phyloP scores from a whole-genome alignment of 805 yeast species.

The Ogataea pilisensis region DNA sequence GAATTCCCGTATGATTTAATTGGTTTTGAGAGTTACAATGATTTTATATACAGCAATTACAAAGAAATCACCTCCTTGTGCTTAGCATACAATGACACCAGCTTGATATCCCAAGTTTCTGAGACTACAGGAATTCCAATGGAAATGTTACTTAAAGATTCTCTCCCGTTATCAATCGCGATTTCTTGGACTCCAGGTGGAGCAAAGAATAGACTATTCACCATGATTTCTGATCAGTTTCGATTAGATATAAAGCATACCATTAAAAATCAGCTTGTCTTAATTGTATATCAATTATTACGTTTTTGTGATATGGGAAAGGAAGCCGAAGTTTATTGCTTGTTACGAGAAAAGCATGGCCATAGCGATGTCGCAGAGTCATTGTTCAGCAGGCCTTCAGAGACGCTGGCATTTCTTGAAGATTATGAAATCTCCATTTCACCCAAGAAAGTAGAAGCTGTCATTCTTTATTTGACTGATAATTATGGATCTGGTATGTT shows the following conservation, averaged over 20 bases:
- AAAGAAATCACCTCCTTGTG: conserved; percentile 38
- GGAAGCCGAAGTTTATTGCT: conserved; percentile 13
- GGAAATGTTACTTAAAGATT: conserved; percentile 17
- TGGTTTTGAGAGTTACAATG: conserved; percentile 29
- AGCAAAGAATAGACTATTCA: conserved; percentile 24
- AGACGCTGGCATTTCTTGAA: conserved; percentile 6
- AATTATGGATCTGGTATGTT: conserved; percentile 13
- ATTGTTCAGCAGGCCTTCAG: not conserved
- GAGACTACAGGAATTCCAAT: conserved; percentile 4
- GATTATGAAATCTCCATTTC: conserved; percentile 17
- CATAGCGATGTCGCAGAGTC: not conserved
- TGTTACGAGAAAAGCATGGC: conserved; percentile 5
- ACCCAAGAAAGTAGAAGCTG: conserved; percentile 5
- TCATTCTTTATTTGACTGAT: conserved; percentile 8
- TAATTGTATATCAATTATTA: conserved; percentile 37
- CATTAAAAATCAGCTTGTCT: conserved; percentile 23
- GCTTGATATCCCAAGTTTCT: conserved; percentile 15
- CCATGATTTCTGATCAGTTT: conserved; percentile 9
- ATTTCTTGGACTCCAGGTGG: conserved; percentile 28
- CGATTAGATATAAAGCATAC: conserved; percentile 6
- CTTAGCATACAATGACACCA: conserved; percentile 26
- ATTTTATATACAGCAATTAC: conserved; percentile 33
- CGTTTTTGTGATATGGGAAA: conserved; percentile 37
- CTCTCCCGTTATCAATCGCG: conserved; percentile 35
- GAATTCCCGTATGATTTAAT: conserved; percentile 40